These are phyloP conservation scores for Pseudocercospora eumusae DNA, from an alignment of 2,329 filamentous ascomycete genomes.

Conservation along the genomic window DNA sequence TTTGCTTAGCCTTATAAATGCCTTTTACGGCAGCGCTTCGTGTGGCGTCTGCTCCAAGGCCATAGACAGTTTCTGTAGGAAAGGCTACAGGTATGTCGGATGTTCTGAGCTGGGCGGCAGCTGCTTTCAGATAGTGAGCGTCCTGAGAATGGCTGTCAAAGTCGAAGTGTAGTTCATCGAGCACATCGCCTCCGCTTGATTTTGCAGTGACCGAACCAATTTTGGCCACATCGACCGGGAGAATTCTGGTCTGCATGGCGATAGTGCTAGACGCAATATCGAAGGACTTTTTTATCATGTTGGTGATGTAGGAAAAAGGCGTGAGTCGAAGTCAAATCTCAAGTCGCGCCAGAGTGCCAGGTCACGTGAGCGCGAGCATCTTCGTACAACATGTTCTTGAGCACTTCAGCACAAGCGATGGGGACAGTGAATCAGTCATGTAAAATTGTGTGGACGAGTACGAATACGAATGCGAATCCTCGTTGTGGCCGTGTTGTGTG, in stretches of 20 bases:
- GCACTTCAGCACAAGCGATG: too few relatives aligned
- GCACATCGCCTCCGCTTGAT: conserved; percentile 33
- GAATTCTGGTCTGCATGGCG: conserved; percentile 41
- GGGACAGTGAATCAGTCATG: too few relatives aligned
- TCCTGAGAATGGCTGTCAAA: conserved; percentile 45
- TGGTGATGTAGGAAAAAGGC: not conserved
- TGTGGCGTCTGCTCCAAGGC: conserved; percentile 93
- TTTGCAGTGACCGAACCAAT: conserved; percentile 43
- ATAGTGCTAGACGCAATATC: not conserved
- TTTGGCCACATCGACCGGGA: conserved; percentile 45
- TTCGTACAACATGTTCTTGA: too few relatives aligned
- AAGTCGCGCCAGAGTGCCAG: not conserved
- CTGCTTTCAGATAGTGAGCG: conserved; percentile 59
- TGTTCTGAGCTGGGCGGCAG: conserved; percentile 65
- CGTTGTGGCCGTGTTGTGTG: too few relatives aligned
- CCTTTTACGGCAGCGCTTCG: conserved; percentile 78
- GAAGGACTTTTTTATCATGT: not conserved
- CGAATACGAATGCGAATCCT: too few relatives aligned
- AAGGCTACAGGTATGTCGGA: conserved; percentile 83
- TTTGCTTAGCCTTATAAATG: conserved; percentile 89
- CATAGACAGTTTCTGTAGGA: conserved; percentile 97
- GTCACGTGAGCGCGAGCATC: not conserved
- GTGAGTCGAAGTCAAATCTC: not conserved
- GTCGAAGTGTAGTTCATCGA: conserved; percentile 41
- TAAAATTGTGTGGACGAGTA: too few relatives aligned